Conservation (phyloP, 495 filamentous ascomycete genomes). For the Xylaria flabelliformis region DNA sequence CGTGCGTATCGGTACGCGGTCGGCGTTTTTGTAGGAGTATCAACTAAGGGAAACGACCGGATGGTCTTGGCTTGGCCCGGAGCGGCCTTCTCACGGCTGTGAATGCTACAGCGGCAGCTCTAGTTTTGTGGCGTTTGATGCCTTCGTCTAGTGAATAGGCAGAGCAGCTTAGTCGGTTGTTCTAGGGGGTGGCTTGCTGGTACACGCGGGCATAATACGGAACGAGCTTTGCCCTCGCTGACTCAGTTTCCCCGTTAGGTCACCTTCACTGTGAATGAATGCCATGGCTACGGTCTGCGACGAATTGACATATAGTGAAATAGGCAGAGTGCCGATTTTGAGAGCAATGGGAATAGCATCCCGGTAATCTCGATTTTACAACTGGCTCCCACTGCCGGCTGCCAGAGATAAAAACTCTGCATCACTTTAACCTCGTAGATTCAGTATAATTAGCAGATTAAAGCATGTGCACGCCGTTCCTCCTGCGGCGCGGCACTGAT, state of each 20-base stretch:
- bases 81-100: slow-evolving; percentile 6
- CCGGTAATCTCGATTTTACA: not conserved
- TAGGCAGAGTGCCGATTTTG: not conserved
- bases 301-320: not conserved
- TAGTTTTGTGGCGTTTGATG: slow-evolving; percentile 25
- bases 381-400: not conserved
- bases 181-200: slow-evolving; percentile 18
- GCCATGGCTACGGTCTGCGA: not conserved
- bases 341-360: not conserved
- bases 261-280: not conserved
- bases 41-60: slow-evolving; percentile 15
- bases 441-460: not conserved
- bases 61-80: slow-evolving; percentile 16
- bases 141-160: slow-evolving; percentile 23
- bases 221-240: slow-evolving; percentile 26
- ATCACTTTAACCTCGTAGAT: not conserved
- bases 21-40: slow-evolving; percentile 26
- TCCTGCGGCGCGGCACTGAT: not conserved
- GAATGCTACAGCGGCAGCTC: slow-evolving; percentile 23
- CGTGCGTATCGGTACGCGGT: slow-evolving; percentile 18
- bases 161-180: slow-evolving; percentile 24
- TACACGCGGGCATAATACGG: not conserved
- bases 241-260: not conserved
- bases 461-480: not conserved
- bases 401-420: not conserved